A percentile compares a stretch with the other conserved stretches of the same genome.
Evolutionary conservation across 768 basidiomycete species (phyloP).

Genomic region (Phaeolepiota aurea): DNA sequence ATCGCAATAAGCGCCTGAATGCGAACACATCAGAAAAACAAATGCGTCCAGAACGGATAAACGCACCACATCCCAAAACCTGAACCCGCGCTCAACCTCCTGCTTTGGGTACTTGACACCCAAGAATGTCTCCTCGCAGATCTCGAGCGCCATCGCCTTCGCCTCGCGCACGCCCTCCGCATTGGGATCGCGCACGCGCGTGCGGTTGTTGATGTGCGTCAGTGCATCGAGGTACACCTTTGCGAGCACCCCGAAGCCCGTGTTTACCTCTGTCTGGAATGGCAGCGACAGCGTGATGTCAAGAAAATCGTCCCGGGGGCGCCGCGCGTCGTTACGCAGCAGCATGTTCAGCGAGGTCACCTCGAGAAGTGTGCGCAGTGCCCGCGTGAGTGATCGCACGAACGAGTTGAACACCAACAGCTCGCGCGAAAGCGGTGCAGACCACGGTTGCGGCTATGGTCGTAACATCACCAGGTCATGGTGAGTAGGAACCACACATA

Average conservation of each 20-base stretch:
- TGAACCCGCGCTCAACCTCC: conserved; percentile 93
- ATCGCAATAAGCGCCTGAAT: conserved; percentile 76
- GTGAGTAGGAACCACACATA: no score
- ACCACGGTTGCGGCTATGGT: conserved; percentile 79
- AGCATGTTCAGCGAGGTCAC: conserved; percentile 91
- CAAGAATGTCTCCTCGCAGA: conserved; percentile 91
- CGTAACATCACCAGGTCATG: neutral
- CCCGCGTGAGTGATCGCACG: conserved; percentile 83
- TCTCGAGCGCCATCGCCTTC: conserved; percentile 80
- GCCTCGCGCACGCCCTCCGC: conserved; percentile 75
- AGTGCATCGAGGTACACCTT: conserved; percentile 95
- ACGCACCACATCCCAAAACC: conserved; percentile 98
- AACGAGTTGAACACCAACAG: conserved; percentile 98
- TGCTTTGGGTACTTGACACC: conserved; percentile 80
- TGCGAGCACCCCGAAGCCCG: conserved; percentile 93
- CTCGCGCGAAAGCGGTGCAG: conserved; percentile 92
- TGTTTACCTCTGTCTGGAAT: conserved; percentile 95
- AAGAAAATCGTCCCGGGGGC: conserved; percentile 82
- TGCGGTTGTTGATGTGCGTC: conserved; percentile 77
- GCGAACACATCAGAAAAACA: conserved; percentile 6
- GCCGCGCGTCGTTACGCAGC: conserved; percentile 78
- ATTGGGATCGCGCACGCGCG: conserved; percentile 68
- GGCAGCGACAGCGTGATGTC: conserved; percentile 90
- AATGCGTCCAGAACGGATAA: conserved; percentile 5
- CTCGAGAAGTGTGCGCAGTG: conserved; percentile 85